Conservation (phyloP, 768 basidiomycete species). For the Lactarius akahatsu region DNA sequence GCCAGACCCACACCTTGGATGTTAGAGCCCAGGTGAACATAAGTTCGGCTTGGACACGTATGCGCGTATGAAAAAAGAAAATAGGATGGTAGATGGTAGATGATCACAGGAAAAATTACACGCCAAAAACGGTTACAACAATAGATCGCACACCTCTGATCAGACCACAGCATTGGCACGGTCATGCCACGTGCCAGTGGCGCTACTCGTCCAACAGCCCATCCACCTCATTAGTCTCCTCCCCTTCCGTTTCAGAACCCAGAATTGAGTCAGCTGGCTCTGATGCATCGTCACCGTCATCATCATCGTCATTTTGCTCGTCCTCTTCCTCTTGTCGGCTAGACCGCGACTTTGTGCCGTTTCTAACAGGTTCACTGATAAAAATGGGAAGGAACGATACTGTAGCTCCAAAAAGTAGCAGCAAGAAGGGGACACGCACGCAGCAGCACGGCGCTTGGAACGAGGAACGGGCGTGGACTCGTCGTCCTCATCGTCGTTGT, state of each 20-base stretch:
- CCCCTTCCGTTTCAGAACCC: constrained; percentile 24
- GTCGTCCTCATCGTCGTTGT: constrained; percentile 19
- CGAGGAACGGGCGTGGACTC: constrained; percentile 28
- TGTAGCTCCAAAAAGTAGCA: neutral
- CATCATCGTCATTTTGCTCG: neutral
- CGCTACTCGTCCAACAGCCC: constrained; percentile 25
- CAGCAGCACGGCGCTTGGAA: constrained; percentile 8
- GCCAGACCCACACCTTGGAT: too few species aligned
- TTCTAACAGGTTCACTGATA: neutral
- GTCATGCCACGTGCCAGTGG: neutral
- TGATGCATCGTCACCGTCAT: neutral
- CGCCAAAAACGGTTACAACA: constrained; percentile 13
- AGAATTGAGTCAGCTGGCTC: constrained; percentile 29
- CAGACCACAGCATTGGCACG: neutral
- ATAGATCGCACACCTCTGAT: constrained; percentile 20
- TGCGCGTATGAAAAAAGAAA: neutral
- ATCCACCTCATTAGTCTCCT: constrained; percentile 29
- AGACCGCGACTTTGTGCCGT: neutral
- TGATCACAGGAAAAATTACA: constrained; percentile 4
- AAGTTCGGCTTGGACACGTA: neutral
- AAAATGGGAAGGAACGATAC: neutral
- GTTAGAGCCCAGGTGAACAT: too few species aligned
- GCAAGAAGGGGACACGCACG: constrained; percentile 5
- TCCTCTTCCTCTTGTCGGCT: constrained; percentile 2
- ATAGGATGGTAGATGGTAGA: neutral